Conservation (phyloP, 2,329 filamentous ascomycete genomes). For the Aspergillus luchuensis region DNA sequence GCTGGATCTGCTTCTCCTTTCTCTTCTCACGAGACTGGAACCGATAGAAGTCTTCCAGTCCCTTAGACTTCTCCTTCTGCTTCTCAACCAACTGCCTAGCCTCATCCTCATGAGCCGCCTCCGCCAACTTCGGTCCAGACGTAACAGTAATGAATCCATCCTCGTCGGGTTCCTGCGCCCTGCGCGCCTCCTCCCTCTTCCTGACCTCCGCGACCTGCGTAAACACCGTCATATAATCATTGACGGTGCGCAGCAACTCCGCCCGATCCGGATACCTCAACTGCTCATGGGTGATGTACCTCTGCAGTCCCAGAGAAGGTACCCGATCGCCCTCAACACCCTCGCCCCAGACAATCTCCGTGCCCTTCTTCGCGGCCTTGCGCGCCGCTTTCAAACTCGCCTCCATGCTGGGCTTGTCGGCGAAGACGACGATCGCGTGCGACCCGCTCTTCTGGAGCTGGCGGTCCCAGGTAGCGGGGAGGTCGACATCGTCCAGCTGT, state of each 20-base stretch:
- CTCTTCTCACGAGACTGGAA: constrained; percentile 80
- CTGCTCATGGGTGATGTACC: constrained; percentile 66
- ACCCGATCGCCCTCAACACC: constrained; percentile 56
- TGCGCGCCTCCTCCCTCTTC: constrained; percentile 61
- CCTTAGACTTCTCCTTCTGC: constrained; percentile 66
- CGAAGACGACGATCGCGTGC: constrained; percentile 78
- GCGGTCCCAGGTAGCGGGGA: constrained; percentile 75
- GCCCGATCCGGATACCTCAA: constrained; percentile 70
- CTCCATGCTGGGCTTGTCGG: constrained; percentile 77
- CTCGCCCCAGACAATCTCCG: constrained; percentile 67
- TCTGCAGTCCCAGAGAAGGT: constrained; percentile 56
- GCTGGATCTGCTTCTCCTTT: constrained; percentile 70
- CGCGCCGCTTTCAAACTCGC: constrained; percentile 75
- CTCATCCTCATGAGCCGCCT: constrained; percentile 73
- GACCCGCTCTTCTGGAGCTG: constrained; percentile 71
- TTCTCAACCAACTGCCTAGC: constrained; percentile 60
- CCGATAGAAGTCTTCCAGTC: constrained; percentile 74
- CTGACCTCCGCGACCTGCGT: constrained; percentile 66
- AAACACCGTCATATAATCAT: constrained; percentile 85
- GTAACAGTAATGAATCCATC: constrained; percentile 95
- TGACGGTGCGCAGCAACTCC: constrained; percentile 71
- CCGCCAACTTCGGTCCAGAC: constrained; percentile 69
- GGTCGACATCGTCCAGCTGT: constrained; percentile 60
- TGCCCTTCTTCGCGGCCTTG: constrained; percentile 51
- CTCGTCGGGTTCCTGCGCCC: constrained; percentile 81